Evolutionary conservation across 1,284 basidiomycete genomes (phyloP).

Genomic region (Coniferiporia sulphurascens): DNA sequence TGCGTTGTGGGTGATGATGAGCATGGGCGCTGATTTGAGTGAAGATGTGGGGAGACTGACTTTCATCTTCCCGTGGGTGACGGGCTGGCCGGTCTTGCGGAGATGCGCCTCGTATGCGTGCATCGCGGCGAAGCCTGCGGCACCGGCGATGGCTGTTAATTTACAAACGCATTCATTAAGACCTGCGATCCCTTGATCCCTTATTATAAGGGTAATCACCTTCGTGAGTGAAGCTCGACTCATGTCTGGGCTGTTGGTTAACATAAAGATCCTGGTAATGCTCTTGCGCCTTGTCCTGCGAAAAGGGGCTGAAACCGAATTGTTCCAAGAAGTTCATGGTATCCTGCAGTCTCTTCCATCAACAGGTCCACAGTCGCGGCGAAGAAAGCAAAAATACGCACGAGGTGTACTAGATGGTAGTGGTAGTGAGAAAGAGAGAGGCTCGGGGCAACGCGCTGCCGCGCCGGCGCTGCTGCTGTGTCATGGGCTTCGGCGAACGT

Average conservation of each 20-base stretch:
- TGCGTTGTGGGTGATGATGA: too few species aligned
- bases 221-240: slow-evolving; percentile 24
- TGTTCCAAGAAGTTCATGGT: background rate
- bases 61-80: slow-evolving; percentile 24
- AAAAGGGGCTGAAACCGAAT: background rate
- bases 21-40: too few species aligned
- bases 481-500: too few species aligned
- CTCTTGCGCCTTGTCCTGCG: background rate
- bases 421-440: too few species aligned
- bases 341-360: too few species aligned
- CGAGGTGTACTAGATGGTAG: too few species aligned
- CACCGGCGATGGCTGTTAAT: slow-evolving; percentile 24
- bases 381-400: too few species aligned
- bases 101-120: slow-evolving; percentile 26
- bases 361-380: too few species aligned
- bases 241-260: slow-evolving; percentile 19
- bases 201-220: slow-evolving; percentile 13
- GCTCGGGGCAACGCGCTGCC: too few species aligned
- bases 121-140: slow-evolving; percentile 28
- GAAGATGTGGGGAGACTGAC: slow-evolving; percentile 3
- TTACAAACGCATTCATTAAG: too few species aligned
- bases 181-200: too few species aligned
- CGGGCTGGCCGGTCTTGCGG: slow-evolving; percentile 24
- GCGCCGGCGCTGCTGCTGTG: too few species aligned
- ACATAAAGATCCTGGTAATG: slow-evolving; percentile 21